Evolutionary conservation across 2,329 filamentous ascomycete genomes (phyloP), one percentile per base, ranked within the genome.

Genomic region (Neonectria coccinea): DNA sequence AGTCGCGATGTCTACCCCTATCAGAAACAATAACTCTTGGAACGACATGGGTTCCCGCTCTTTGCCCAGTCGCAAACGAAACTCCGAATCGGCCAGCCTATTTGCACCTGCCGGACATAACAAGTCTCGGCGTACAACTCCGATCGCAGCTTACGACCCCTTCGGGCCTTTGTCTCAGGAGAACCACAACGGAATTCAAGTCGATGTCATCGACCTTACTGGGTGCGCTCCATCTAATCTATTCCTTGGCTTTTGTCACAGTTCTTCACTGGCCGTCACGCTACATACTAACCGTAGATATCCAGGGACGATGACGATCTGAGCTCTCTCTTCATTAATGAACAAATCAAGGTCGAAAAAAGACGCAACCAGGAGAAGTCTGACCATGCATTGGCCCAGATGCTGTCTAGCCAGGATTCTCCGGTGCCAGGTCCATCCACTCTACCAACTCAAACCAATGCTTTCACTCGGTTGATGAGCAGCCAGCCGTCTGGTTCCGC

Each of bases 161-260:
- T 65, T 64, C n/a, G 31, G 29, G 4, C 29, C 29, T 36, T 64
- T 62, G 7, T 53, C 55, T 41, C 29, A 36, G 14, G 48, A 36
- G 9, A 29, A 45, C 55, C 53, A 55, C 29, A 64, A 42, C 57
- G 57, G 27, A 65, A 65, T 56, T n/a, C 41, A 57, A 20, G 36
- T 73, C 47, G 74, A 77, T 20, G 58, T 81, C 39, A 81, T 83
- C 59, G 81, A 83, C 70, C 77, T 83, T 70, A 83, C 80, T 66
- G 80, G 79, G 77, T 80, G 77, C 63, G 75, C 65, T 61, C 39
- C 5, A 11, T 20, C 25, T 4, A 48, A 10, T 18, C 18, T 45
- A 12, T 7, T 5, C 8, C 33, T 16, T n/a, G 5, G 16, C 39
- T 52, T 18, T 27, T 25, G 20, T 14, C 29, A 33, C 18, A 20